Evolutionary conservation across 108 stramenopile species (phyloP).

Genomic region (Cyclotella cryptica): DNA sequence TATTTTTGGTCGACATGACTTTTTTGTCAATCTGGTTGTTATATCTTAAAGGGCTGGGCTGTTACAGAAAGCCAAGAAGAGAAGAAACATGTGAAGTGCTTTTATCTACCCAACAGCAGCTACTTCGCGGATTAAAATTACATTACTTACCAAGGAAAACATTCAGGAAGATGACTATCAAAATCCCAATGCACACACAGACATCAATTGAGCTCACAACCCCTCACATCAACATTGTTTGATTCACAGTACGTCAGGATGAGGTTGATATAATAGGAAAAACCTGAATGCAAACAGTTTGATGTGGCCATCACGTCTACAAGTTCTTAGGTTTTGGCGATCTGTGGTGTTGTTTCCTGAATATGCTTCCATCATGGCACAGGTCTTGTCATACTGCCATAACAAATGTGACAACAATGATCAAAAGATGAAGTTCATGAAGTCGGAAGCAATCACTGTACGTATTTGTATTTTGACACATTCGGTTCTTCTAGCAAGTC

Average conservation of each 20-base stretch:
- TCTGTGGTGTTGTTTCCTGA: no score
- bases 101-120: not conserved
- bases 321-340: no score
- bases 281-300: not conserved
- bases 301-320: no score
- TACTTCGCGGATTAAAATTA: not conserved
- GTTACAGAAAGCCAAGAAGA: not conserved
- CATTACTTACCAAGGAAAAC: slow-evolving; percentile 2
- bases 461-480: no score
- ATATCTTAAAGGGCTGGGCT: slow-evolving; percentile 1
- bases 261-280: slow-evolving; percentile 5
- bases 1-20: not conserved
- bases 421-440: no score
- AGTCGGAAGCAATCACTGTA: no score
- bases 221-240: slow-evolving; percentile 1
- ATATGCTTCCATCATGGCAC: no score
- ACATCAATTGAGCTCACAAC: not conserved
- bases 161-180: not conserved
- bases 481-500: no score
- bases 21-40: not conserved
- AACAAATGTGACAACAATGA: no score
- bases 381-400: no score
- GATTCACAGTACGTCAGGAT: slow-evolving; percentile 4
- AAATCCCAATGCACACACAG: not conserved
- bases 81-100: not conserved